Conservation (phyloP, 768 basidiomycete genomes). For the Pleurotus platypus region DNA sequence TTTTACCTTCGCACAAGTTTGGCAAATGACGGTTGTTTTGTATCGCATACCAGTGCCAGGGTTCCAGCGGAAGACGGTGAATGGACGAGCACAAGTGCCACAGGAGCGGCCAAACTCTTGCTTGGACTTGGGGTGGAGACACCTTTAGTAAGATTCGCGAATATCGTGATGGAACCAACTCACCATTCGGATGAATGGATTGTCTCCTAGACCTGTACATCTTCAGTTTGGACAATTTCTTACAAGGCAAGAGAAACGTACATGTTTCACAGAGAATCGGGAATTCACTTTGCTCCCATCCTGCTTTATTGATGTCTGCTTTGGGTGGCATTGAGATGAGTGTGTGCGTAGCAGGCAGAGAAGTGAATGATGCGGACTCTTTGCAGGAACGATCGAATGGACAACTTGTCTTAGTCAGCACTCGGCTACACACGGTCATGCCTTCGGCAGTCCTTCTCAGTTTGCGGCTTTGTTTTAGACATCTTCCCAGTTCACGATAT, state of each 20-base stretch:
- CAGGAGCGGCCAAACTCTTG: slow-evolving; percentile 96
- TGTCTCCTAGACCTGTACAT: slow-evolving; percentile 71
- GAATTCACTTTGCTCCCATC: slow-evolving; percentile 92
- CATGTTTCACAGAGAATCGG: slow-evolving; percentile 94
- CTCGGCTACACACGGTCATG: too few species aligned
- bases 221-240: slow-evolving; percentile 3
- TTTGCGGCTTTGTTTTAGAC: neutral
- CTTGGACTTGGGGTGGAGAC: slow-evolving; percentile 65
- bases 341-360: slow-evolving; percentile 9
- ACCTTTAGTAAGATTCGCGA: neutral
- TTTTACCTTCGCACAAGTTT: slow-evolving; percentile 94
- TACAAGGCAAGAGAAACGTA: slow-evolving; percentile 27
- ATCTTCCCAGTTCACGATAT: slow-evolving; percentile 1
- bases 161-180: slow-evolving; percentile 16
- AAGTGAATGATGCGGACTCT: neutral
- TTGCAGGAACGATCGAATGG: neutral
- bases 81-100: slow-evolving; percentile 95
- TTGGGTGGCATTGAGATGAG: slow-evolving; percentile 59
- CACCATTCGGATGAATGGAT: slow-evolving; percentile 95
- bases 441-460: neutral
- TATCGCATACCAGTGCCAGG: slow-evolving; percentile 90
- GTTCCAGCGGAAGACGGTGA: slow-evolving; percentile 98
- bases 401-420: slow-evolving; percentile 3
- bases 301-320: slow-evolving; percentile 92
- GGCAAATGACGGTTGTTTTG: slow-evolving; percentile 97